Evolutionary conservation across 164 flowering plant species (phyloP).

Genomic region (Umbellularia californica): DNA sequence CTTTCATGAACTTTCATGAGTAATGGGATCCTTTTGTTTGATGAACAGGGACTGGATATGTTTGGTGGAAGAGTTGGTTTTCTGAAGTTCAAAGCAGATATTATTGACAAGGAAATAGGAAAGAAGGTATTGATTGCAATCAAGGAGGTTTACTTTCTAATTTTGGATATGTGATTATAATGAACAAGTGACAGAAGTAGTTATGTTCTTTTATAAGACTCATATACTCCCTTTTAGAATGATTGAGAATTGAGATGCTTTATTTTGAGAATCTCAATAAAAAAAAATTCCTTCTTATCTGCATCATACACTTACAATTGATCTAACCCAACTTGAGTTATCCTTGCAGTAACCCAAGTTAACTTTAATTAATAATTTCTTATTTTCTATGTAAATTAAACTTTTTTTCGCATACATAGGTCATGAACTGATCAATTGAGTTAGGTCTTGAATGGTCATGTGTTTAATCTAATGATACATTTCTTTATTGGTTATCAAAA

Average conservation of each 20-base stretch:
- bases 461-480: too few species aligned
- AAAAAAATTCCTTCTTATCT: too few species aligned
- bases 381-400: too few species aligned
- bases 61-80: constrained; percentile 83
- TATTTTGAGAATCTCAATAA: neutral
- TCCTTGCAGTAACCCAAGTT: neutral
- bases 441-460: too few species aligned
- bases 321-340: neutral
- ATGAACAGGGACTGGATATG: constrained; percentile 74
- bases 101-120: constrained; percentile 63
- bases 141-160: neutral
- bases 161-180: neutral
- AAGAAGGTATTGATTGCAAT: constrained; percentile 51
- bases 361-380: too few species aligned
- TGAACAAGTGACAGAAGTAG: neutral
- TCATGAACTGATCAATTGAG: too few species aligned
- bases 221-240: neutral
- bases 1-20: neutral
- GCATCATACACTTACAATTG: neutral
- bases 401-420: neutral
- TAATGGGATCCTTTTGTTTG: neutral
- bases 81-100: constrained; percentile 82
- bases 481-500: too few species aligned
- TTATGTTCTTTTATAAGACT: too few species aligned
- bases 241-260: neutral